A percentile compares a stretch with the other conserved stretches of the same genome.
phyloP scores from a whole-genome alignment of 2,329 filamentous ascomycete genomes.

The Calycina herbarum region DNA sequence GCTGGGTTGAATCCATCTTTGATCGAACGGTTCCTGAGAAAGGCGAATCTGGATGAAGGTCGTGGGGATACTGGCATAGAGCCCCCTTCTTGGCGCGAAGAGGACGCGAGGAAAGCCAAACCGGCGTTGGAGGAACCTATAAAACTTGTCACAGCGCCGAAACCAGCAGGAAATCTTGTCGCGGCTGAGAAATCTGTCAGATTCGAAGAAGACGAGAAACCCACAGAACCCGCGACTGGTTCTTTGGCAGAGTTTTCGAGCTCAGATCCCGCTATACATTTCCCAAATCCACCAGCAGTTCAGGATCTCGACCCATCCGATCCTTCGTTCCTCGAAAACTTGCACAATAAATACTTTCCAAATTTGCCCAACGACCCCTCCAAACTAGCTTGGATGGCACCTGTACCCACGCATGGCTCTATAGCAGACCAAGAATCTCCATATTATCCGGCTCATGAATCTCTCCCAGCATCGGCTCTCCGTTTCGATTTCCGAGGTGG shows the following conservation, averaged over 20 bases:
- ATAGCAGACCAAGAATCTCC: constrained; percentile 68
- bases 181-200: constrained; percentile 46
- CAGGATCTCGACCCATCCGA: constrained; percentile 82
- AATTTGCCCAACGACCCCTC: constrained; percentile 80
- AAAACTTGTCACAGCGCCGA: constrained; percentile 27
- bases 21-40: constrained; percentile 68
- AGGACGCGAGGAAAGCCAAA: constrained; percentile 4
- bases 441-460: constrained; percentile 76
- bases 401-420: constrained; percentile 63
- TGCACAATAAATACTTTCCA: constrained; percentile 94
- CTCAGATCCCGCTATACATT: constrained; percentile 42
- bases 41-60: constrained; percentile 37
- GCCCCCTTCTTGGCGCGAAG: constrained; percentile 4
- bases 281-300: constrained; percentile 45
- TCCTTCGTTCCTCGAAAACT: constrained; percentile 76
- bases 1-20: constrained; percentile 72
- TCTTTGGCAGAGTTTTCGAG: constrained; percentile 60
- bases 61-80: constrained; percentile 36
- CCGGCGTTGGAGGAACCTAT: constrained; percentile 5
- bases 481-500: constrained; percentile 86
- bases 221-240: constrained; percentile 39
- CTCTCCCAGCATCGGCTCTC: constrained; percentile 72
- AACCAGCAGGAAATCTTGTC: constrained; percentile 29
- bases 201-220: constrained; percentile 40
- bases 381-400: constrained; percentile 87